Evolutionary conservation across 179 eudicot genomes (phyloP), one percentile per base, ranked within the genome.

Genomic region (Gypsophila paniculata): DNA sequence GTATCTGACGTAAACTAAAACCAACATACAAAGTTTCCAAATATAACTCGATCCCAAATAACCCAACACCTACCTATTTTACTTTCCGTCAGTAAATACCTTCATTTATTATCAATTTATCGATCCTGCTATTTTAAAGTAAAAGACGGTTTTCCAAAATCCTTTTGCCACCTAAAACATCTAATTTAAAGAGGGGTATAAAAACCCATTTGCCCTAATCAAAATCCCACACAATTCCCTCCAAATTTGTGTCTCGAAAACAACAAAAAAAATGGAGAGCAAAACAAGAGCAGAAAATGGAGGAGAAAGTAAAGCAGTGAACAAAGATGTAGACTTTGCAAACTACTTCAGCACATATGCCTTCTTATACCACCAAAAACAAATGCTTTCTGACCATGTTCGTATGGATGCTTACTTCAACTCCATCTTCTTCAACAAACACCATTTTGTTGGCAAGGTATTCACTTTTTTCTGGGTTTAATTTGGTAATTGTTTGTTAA

Each of bases 261-360:
- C 18, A 54, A 23, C 6, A 65, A 51, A 13, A 53, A 65, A 51
- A 13, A 53, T 42, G 68, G 61, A 74, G 48, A 72, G 62, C 51
- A 61, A 70, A 3, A 84, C 84, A 87, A 78, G 83, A 39, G 79
- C 81, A 23, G 82, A 74, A 11, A 82, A 80, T 61, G 85, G 86
- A 52, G 86, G 71, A n/a, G 74, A 0, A 2, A 42, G 11, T 71
- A 52, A 54, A 15, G 6, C 22, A 61, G 80, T 94, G n/a, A 92
- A 94, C 74, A 94, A 91, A 77, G 99, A 86, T 0, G 99, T 81
- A 0, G 99, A 94, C 68, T 94, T 83, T 72, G 99, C 99, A 13
- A 94, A 94, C 78, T 94, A 94, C 70, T 94, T 91, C 82, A 91
- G 97, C 86, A 91, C 99, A 4, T 94, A 94, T 77, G 82, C 91